Conservation (phyloP, 1,139 yeast genomes). For the Saccharomycopsis crataegensis region DNA sequence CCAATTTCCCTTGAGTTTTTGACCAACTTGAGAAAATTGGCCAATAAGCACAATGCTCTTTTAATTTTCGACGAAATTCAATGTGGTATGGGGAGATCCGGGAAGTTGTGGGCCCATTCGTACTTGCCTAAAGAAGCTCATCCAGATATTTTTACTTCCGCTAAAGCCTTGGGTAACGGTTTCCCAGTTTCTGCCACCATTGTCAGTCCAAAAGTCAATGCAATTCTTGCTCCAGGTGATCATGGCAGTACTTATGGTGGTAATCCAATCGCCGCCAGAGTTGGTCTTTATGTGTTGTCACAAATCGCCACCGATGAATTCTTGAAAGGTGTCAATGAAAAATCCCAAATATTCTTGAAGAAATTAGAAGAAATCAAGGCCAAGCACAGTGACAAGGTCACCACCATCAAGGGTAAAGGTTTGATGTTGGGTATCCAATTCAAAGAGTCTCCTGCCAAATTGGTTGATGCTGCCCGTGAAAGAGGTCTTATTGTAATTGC, state of each 20-base stretch:
- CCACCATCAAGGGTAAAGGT: slow-evolving; percentile 80
- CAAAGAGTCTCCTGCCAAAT: slow-evolving; percentile 51
- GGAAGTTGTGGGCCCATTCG: slow-evolving; percentile 89
- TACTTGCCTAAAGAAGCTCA: slow-evolving; percentile 68
- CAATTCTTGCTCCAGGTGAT: slow-evolving; percentile 74
- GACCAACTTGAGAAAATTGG: slow-evolving; percentile 54
- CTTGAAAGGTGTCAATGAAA: slow-evolving; percentile 48
- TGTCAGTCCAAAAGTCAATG: slow-evolving; percentile 72
- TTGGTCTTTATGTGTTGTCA: slow-evolving; percentile 69
- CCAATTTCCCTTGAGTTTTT: slow-evolving; percentile 60
- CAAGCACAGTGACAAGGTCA: slow-evolving; percentile 51
- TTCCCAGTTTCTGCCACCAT: slow-evolving; percentile 94
- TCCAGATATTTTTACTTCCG: slow-evolving; percentile 90
- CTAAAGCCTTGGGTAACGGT: slow-evolving; percentile 97
- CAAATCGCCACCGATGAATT: slow-evolving; percentile 57
- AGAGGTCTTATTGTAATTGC: slow-evolving; percentile 77
- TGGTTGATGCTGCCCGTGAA: slow-evolving; percentile 65
- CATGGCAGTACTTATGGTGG: slow-evolving; percentile 99
- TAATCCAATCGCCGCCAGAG: slow-evolving; percentile 82
- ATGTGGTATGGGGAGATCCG: slow-evolving; percentile 93
- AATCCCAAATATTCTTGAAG: slow-evolving; percentile 46
- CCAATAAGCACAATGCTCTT: slow-evolving; percentile 63
- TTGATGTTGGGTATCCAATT: slow-evolving; percentile 80
- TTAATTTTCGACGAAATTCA: slow-evolving; percentile 94
- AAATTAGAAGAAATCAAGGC: slow-evolving; percentile 44